phyloP scores from a whole-genome alignment of 1,284 basidiomycete genomes.

The Ganoderma boninense region DNA sequence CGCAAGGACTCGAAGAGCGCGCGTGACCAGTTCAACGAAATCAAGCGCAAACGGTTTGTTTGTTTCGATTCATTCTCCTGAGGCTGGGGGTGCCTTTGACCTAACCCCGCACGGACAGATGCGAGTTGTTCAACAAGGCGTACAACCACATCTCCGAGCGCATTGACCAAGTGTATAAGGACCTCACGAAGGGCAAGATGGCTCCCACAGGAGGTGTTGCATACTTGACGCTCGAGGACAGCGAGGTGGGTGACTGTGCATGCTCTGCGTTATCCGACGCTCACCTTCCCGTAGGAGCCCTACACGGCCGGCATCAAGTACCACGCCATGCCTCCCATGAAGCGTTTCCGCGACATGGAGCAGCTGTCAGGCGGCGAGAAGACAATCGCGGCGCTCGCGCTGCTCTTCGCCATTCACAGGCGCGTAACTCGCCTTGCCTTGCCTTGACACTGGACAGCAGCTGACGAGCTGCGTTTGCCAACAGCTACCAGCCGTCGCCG shows the following conservation, averaged over 20 bases:
- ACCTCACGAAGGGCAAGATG: constrained; percentile 93
- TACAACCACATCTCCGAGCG: constrained; percentile 95
- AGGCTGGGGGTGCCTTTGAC: not conserved
- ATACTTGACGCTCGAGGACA: constrained; percentile 95
- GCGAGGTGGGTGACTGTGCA: constrained; percentile 67
- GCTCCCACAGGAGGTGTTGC: constrained; percentile 96
- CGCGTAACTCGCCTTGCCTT: constrained; percentile 40
- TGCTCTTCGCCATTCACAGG: constrained; percentile 98
- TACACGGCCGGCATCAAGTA: constrained; percentile 97
- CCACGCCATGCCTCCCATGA: constrained; percentile 99
- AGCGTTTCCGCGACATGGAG: constrained; percentile 99
- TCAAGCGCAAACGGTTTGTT: constrained; percentile 82
- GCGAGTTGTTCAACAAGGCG: constrained; percentile 94
- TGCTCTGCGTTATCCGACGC: not conserved
- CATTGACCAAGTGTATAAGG: constrained; percentile 98
- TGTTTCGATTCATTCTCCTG: too few species aligned
- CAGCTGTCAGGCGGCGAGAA: constrained; percentile 98
- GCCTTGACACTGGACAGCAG: not conserved
- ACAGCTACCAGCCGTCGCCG: constrained; percentile 94
- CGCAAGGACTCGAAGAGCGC: constrained; percentile 88
- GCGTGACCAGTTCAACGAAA: constrained; percentile 89
- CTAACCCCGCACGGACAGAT: constrained; percentile 46
- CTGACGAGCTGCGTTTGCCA: not conserved
- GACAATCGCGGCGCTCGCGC: constrained; percentile 95
- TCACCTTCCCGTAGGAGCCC: constrained; percentile 76